These are phyloP conservation scores for Boletus smithii DNA, from an alignment of 1,284 basidiomycete genomes.

Conservation along the genomic window DNA sequence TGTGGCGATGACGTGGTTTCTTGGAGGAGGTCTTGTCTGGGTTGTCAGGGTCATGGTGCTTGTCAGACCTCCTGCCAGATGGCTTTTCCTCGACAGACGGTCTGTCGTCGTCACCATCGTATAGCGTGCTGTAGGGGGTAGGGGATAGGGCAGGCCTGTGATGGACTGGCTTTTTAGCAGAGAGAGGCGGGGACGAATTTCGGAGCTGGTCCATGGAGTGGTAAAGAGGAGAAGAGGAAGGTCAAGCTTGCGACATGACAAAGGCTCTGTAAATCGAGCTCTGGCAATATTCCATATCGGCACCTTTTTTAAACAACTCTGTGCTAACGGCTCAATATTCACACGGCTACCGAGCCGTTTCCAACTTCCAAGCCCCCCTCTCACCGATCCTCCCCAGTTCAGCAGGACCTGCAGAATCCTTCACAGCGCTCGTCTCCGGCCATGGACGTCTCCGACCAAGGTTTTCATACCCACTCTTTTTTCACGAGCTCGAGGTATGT, in stretches of 20 bases:
- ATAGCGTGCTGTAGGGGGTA: constrained; percentile 6
- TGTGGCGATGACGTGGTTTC: constrained; percentile 75
- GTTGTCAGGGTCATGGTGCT: constrained; percentile 22
- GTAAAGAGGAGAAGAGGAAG: constrained; percentile 29
- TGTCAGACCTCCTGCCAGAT: constrained; percentile 26
- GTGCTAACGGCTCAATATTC: constrained; percentile 28
- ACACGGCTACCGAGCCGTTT: constrained; percentile 25
- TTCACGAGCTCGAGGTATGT: constrained; percentile 8
- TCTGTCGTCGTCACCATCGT: constrained; percentile 27
- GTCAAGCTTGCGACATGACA: constrained; percentile 37
- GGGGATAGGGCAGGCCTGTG: constrained; percentile 12
- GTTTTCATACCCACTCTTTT: constrained; percentile 2
- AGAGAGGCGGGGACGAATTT: constrained; percentile 27
- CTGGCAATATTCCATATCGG: constrained; percentile 40
- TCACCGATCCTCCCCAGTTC: not conserved
- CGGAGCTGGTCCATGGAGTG: constrained; percentile 35
- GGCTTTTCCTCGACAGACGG: constrained; percentile 38
- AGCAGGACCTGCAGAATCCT: no score
- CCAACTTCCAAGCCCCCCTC: not conserved
- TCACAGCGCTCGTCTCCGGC: no score
- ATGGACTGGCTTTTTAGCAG: constrained; percentile 23
- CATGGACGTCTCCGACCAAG: no score
- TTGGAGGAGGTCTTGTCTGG: constrained; percentile 39
- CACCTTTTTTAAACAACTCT: constrained; percentile 36
- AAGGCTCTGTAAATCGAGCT: constrained; percentile 40